Conservation (phyloP, 345 rosid species). For the Salix viminalis region DNA sequence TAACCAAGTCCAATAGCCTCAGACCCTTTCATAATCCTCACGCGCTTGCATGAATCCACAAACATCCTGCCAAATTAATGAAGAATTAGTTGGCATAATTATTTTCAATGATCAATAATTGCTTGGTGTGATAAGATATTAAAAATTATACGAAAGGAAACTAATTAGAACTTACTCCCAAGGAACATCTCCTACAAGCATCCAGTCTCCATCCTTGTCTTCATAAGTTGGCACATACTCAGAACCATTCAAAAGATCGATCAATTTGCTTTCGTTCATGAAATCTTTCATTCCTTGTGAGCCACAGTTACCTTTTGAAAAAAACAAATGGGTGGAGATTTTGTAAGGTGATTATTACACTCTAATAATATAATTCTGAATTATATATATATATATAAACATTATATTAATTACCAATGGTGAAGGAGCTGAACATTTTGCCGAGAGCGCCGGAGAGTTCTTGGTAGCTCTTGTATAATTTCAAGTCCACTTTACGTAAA, state of each 20-base stretch:
- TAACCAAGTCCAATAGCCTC: constrained; percentile 32
- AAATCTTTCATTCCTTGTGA: constrained; percentile 26
- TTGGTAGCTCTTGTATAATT: constrained; percentile 25
- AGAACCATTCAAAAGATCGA: constrained; percentile 24
- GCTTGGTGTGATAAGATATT: neutral
- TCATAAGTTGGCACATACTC: constrained; percentile 31
- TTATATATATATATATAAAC: neutral
- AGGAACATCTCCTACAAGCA: constrained; percentile 35
- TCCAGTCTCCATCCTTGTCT: constrained; percentile 32
- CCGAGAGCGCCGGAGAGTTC: constrained; percentile 26
- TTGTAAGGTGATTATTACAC: neutral
- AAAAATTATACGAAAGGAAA: neutral
- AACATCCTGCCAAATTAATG: constrained; percentile 18
- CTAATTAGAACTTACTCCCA: constrained; percentile 22
- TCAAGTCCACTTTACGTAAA: constrained; percentile 28
- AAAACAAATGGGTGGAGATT: too few species aligned
- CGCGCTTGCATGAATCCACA: constrained; percentile 25
- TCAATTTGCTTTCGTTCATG: constrained; percentile 23
- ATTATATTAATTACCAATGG: constrained; percentile 19
- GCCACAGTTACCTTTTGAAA: constrained; percentile 16
- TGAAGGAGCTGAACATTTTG: constrained; percentile 34
- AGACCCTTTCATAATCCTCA: constrained; percentile 33
- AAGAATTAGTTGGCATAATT: neutral
- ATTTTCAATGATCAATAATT: neutral
- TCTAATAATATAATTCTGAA: neutral